phyloP scores from a whole-genome alignment of 2,329 filamentous ascomycete species.

The Fusarium verticillioides region DNA sequence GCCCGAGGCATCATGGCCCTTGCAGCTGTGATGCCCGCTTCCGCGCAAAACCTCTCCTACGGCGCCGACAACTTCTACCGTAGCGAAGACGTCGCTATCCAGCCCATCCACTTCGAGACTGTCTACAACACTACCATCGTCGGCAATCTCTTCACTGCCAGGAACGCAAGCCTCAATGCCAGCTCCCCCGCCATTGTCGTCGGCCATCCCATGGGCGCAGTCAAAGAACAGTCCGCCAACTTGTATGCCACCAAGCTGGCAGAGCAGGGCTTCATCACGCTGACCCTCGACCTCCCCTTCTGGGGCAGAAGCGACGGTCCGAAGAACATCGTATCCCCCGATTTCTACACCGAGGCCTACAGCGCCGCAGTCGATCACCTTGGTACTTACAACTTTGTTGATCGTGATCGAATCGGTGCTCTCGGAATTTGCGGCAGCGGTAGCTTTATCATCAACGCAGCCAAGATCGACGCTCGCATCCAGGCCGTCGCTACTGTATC shows the following conservation, averaged over 20 bases:
- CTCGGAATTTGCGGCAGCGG: slow-evolving; percentile 5
- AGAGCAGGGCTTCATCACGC: neutral
- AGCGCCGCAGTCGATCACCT: neutral
- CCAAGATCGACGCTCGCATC: neutral
- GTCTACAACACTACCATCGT: neutral
- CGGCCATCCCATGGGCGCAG: slow-evolving; percentile 3
- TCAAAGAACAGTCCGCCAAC: slow-evolving; percentile 1
- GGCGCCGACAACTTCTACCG: slow-evolving; percentile 7
- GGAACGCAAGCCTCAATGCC: neutral
- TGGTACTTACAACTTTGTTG: neutral
- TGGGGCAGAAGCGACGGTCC: neutral
- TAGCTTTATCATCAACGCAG: neutral
- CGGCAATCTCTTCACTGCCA: neutral
- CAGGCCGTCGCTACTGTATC: neutral
- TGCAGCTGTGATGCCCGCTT: neutral
- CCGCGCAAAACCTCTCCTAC: neutral
- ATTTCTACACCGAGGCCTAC: neutral
- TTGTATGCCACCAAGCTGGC: neutral
- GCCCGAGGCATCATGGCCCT: neutral
- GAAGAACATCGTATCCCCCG: neutral
- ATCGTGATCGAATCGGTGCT: neutral
- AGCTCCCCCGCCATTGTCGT: neutral
- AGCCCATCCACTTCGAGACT: neutral
- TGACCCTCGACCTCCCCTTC: neutral
- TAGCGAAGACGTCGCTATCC: neutral